These are phyloP conservation scores for Curvularia eragrostidis DNA, from an alignment of 2,329 filamentous ascomycete genomes.

Conservation along the genomic window DNA sequence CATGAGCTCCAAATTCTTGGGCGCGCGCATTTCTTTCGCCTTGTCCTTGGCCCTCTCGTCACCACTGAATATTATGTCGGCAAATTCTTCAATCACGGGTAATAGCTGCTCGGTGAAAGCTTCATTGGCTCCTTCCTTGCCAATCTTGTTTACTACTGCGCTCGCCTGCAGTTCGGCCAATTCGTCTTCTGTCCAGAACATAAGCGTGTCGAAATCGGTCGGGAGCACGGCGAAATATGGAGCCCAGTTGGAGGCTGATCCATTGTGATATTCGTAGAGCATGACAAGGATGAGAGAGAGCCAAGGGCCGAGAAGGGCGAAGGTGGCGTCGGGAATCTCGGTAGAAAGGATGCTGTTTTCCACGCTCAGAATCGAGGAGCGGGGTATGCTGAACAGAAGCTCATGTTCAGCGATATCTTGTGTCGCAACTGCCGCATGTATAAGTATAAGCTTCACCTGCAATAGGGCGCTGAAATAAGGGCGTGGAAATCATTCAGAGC, in stretches of 20 bases:
- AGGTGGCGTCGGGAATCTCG: slow-evolving; percentile 53
- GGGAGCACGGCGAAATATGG: slow-evolving; percentile 81
- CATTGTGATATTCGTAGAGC: slow-evolving; percentile 73
- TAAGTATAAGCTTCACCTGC: neutral
- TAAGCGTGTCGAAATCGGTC: slow-evolving; percentile 76
- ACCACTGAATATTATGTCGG: slow-evolving; percentile 50
- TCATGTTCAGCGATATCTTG: slow-evolving; percentile 75
- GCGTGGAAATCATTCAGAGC: neutral
- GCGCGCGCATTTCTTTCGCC: slow-evolving; percentile 52
- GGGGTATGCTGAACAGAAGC: slow-evolving; percentile 80
- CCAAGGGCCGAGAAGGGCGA: slow-evolving; percentile 55
- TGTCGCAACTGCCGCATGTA: slow-evolving; percentile 66
- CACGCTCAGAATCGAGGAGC: slow-evolving; percentile 71
- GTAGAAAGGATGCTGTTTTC: slow-evolving; percentile 72
- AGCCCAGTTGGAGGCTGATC: slow-evolving; percentile 72
- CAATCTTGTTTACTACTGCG: slow-evolving; percentile 77
- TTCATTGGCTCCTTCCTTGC: slow-evolving; percentile 72
- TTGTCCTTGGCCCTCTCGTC: slow-evolving; percentile 40
- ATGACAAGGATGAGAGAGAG: slow-evolving; percentile 75
- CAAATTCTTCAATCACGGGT: slow-evolving; percentile 58
- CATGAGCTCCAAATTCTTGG: slow-evolving; percentile 63
- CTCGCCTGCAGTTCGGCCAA: slow-evolving; percentile 77
- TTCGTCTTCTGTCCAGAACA: slow-evolving; percentile 83
- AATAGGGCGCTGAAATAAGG: neutral
- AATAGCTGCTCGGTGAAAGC: slow-evolving; percentile 67